These are phyloP conservation scores for Lavandula angustifolia DNA, from an alignment of 257 asterid genomes.

Conservation along the genomic window DNA sequence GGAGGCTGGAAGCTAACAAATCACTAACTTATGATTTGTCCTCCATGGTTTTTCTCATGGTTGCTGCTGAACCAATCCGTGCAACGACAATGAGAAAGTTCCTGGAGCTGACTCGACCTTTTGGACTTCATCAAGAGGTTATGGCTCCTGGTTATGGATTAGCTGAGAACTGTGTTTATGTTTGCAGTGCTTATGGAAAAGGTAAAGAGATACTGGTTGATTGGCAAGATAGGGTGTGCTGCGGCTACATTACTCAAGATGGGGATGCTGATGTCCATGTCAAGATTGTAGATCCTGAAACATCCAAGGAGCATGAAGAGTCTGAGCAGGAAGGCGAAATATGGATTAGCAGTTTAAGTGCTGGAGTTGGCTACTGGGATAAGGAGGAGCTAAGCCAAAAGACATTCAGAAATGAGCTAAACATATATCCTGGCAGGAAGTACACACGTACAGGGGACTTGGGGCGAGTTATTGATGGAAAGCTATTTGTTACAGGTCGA, in stretches of 20 bases:
- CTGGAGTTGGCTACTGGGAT: slow-evolving; percentile 68
- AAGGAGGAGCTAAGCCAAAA: slow-evolving; percentile 47
- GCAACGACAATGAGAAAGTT: slow-evolving; percentile 50
- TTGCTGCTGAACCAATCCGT: slow-evolving; percentile 71
- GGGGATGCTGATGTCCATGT: slow-evolving; percentile 44
- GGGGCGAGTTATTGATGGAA: slow-evolving; percentile 57
- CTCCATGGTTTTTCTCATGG: slow-evolving; percentile 65
- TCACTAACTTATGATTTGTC: slow-evolving; percentile 45
- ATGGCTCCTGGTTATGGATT: slow-evolving; percentile 78
- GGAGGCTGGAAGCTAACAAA: slow-evolving; percentile 49
- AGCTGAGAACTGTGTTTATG: slow-evolving; percentile 75
- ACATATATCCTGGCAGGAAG: slow-evolving; percentile 35
- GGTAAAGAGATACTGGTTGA: slow-evolving; percentile 50
- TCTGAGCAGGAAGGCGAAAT: slow-evolving; percentile 60
- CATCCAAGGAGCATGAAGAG: slow-evolving; percentile 40
- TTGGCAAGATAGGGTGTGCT: slow-evolving; percentile 69
- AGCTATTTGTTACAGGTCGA: slow-evolving; percentile 60
- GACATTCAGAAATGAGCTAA: slow-evolving; percentile 49
- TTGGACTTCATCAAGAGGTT: slow-evolving; percentile 55
- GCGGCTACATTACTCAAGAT: slow-evolving; percentile 45
- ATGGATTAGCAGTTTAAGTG: slow-evolving; percentile 69
- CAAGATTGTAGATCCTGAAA: slow-evolving; percentile 56
- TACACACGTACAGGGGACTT: slow-evolving; percentile 61
- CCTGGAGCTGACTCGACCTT: slow-evolving; percentile 50
- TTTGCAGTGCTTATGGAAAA: slow-evolving; percentile 68